phyloP scores from a whole-genome alignment of 805 yeast species.

The Ogataea zsoltii region DNA sequence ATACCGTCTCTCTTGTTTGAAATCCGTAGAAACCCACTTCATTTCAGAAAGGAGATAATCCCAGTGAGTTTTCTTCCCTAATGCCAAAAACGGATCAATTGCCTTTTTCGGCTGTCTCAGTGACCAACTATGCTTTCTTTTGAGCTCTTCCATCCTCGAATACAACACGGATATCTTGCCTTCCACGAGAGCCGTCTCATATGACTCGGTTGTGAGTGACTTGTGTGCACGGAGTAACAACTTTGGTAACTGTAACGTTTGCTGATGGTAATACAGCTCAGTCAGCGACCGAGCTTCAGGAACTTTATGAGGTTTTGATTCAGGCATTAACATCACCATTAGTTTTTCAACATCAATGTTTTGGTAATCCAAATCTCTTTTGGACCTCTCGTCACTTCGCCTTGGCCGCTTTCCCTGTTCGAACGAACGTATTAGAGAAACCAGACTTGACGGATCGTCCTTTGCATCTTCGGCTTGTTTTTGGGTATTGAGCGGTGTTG shows the following conservation, averaged over 20 bases:
- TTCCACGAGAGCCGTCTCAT: constrained; percentile 81
- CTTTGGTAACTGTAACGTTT: constrained; percentile 81
- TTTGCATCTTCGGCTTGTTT: constrained; percentile 19
- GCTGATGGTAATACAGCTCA: constrained; percentile 83
- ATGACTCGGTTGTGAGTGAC: constrained; percentile 79
- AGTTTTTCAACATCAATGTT: constrained; percentile 45
- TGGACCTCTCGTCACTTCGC: constrained; percentile 31
- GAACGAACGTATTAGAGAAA: constrained; percentile 31
- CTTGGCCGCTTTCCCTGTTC: constrained; percentile 23
- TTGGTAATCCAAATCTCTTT: constrained; percentile 35
- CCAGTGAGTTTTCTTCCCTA: constrained; percentile 59
- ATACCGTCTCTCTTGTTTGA: constrained; percentile 66
- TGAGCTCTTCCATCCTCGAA: constrained; percentile 88
- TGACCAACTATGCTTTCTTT: constrained; percentile 87
- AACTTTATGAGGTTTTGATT: constrained; percentile 51
- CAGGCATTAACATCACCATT: constrained; percentile 49
- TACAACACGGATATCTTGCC: constrained; percentile 89
- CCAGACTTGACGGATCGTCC: constrained; percentile 31
- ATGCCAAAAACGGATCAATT: constrained; percentile 59
- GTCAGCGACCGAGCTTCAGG: constrained; percentile 70
- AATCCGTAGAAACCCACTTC: constrained; percentile 81
- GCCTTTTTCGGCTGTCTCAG: constrained; percentile 77
- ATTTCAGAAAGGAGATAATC: constrained; percentile 73
- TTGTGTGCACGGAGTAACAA: constrained; percentile 85
- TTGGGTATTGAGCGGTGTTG: constrained; percentile 7